Evolutionary conservation across 345 rosid genomes (phyloP).

Genomic region (Cardamine occulta): DNA sequence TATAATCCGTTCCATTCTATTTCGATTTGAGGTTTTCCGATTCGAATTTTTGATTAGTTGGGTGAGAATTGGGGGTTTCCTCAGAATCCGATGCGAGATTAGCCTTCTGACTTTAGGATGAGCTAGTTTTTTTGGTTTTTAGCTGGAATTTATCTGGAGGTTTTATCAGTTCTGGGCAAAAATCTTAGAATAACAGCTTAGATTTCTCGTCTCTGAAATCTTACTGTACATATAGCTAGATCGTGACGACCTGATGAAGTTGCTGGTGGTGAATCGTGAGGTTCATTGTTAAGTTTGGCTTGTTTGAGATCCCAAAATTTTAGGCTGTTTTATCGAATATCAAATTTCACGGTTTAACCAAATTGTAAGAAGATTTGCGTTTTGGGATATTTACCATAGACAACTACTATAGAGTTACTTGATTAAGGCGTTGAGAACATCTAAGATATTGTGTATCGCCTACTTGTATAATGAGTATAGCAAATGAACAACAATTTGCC

Average conservation of each 20-base stretch:
- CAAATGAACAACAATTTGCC: conserved; percentile 50
- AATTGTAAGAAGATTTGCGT: conserved; percentile 17
- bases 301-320: conserved; percentile 12
- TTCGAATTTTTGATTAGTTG: conserved; percentile 31
- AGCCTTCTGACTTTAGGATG: conserved; percentile 42
- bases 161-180: conserved; percentile 8
- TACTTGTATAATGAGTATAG: conserved; percentile 63
- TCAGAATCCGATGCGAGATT: conserved; percentile 36
- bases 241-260: conserved; percentile 34
- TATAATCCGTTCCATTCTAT: conserved; percentile 10
- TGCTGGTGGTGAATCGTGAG: conserved; percentile 26
- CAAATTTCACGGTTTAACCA: background rate
- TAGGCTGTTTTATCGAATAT: conserved; percentile 16
- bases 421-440: conserved; percentile 24
- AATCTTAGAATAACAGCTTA: background rate
- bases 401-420: conserved; percentile 30
- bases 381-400: conserved; percentile 18
- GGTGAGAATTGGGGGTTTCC: conserved; percentile 25
- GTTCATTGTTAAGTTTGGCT: conserved; percentile 19
- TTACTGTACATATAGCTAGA: conserved; percentile 39
- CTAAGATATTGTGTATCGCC: conserved; percentile 25
- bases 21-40: conserved; percentile 19
- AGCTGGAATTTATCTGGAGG: conserved; percentile 21
- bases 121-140: conserved; percentile 27
- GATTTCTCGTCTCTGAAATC: conserved; percentile 15